phyloP scores from a whole-genome alignment of 305 asterid species.

The Ajuga reptans region DNA sequence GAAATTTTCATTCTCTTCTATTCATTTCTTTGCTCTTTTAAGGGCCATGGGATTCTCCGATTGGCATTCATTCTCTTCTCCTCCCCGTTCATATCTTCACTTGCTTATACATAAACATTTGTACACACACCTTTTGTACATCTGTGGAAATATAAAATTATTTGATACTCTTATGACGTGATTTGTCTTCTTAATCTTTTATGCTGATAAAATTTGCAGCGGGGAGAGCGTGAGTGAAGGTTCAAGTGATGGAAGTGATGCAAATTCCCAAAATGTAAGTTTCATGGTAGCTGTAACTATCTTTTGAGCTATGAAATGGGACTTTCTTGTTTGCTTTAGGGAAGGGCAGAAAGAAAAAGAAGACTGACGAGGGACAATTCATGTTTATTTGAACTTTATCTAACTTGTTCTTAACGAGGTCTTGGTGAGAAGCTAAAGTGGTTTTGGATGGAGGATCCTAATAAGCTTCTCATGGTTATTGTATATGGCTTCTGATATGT shows the following conservation, averaged over 20 bases:
- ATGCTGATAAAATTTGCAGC: constrained; percentile 43
- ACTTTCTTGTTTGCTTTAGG: constrained; percentile 1
- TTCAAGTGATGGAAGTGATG: constrained; percentile 83
- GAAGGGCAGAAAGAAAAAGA: constrained; percentile 6
- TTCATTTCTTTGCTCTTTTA: not conserved
- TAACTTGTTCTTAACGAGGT: constrained; percentile 4
- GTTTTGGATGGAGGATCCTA: not conserved
- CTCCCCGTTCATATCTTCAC: not conserved
- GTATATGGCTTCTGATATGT: not conserved
- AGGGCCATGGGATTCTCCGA: not conserved
- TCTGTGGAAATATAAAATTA: not conserved
- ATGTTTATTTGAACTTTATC: not conserved
- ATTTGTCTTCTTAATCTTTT: not conserved
- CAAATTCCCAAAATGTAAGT: constrained; percentile 68
- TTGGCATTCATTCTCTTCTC: constrained; percentile 9
- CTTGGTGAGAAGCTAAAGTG: not conserved
- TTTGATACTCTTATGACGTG: not conserved
- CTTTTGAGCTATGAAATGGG: not conserved
- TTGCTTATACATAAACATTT: not conserved
- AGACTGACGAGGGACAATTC: not conserved
- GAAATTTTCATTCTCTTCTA: not conserved
- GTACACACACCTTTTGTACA: not conserved
- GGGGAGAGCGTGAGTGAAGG: constrained; percentile 76
- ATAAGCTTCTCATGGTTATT: constrained; percentile 4
- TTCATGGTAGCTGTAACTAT: not conserved